Evolutionary conservation across 169 alveolate genomes (phyloP).

Genomic region (Pseudocohnilembus persalinus): DNA sequence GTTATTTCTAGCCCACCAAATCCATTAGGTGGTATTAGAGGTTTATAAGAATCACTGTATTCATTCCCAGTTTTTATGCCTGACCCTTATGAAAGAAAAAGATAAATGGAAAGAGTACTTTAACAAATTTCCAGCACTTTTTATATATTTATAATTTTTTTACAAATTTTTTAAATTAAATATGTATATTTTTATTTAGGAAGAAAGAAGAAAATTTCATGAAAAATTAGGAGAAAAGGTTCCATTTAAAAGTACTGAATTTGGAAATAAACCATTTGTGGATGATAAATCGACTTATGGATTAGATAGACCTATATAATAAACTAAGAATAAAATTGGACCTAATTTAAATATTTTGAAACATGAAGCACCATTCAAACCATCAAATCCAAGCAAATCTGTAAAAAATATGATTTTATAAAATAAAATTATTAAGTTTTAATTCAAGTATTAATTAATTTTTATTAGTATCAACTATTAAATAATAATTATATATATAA

Average conservation of each 20-base stretch:
- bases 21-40: neutral
- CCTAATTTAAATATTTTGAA: conserved; percentile 6
- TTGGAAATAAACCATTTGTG: conserved; percentile 17
- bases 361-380: conserved; percentile 39
- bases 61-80: neutral
- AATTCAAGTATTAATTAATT: neutral
- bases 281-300: conserved; percentile 7
- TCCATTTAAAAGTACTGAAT: conserved; percentile 29
- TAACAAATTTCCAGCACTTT: too few species aligned
- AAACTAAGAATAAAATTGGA: neutral
- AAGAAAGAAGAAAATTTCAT: neutral
- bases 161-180: too few species aligned
- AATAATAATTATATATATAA: too few species aligned
- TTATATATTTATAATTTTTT: too few species aligned
- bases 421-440: too few species aligned
- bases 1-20: neutral
- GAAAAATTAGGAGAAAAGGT: neutral
- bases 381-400: conserved; percentile 32
- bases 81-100: neutral
- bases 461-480: too few species aligned
- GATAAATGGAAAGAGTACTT: neutral
- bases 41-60: too few species aligned
- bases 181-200: too few species aligned
- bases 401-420: too few species aligned
- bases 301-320: neutral